A percentile compares a stretch with the other conserved stretches of the same genome.
Evolutionary conservation across 768 basidiomycete species (phyloP).

Genomic region (Mycena vulgaris): DNA sequence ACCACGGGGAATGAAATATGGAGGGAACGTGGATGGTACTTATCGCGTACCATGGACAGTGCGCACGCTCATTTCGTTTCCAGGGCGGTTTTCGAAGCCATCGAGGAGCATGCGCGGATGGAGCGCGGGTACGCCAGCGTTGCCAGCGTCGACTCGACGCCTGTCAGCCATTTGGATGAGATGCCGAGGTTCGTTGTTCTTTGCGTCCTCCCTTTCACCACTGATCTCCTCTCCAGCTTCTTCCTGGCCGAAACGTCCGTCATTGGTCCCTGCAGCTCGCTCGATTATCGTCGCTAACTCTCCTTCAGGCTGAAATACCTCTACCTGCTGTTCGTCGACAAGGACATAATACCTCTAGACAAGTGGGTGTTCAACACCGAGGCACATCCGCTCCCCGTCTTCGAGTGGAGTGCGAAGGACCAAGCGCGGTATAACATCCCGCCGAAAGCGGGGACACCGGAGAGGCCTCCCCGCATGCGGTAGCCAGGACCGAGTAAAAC

Average conservation of each 20-base stretch:
- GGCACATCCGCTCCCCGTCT: conserved; percentile 86
- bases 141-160: conserved; percentile 50
- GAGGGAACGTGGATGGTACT: conserved; percentile 68
- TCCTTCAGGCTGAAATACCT: conserved; percentile 74
- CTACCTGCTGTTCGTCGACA: conserved; percentile 76
- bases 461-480: no score
- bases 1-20: conserved; percentile 65
- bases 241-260: conserved; percentile 63
- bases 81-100: conserved; percentile 61
- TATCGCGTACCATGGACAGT: conserved; percentile 2
- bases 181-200: conserved; percentile 65
- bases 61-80: background rate
- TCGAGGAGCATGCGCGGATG: conserved; percentile 63
- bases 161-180: conserved; percentile 55
- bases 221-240: conserved; percentile 46
- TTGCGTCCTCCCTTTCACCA: background rate
- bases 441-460: conserved; percentile 11
- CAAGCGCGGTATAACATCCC: conserved; percentile 60
- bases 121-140: conserved; percentile 64
- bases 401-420: conserved; percentile 73
- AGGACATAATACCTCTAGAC: conserved; percentile 68
- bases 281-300: background rate
- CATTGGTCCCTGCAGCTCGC: background rate
- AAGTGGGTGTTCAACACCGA: conserved; percentile 76
- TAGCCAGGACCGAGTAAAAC: background rate